Evolutionary conservation across 1,139 yeast genomes (phyloP), one percentile per base, ranked within the genome.

Genomic region (Petasospora fabianii): DNA sequence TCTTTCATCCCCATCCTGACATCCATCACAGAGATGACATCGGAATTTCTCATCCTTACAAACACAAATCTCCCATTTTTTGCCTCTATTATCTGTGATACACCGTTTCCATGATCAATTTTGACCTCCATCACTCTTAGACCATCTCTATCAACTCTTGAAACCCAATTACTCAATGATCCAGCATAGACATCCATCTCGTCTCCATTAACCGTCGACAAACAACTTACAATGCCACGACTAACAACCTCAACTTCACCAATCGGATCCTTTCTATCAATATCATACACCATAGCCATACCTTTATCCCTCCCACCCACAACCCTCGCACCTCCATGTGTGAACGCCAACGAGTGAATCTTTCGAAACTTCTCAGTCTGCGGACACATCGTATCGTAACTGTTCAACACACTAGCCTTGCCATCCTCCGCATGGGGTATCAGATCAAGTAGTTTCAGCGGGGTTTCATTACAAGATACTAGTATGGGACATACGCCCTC

Each of bases 21-120:
- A 34, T 62, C 67, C 7, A 63, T 41, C 1, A 59, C 49, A 6
- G 44, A 38, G 12, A 62, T 55, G 5, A 31, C 36, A 4, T 44
- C 30, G 3, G 53, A 41, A 19, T 57, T 52, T 32, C 67, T 45
- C 15, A 55, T 41, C 1, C 59, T 33, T 4, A 51, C 52, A 32
- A 47, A 57, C 2, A 61, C 16, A 27, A 54, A 59, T 14, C 49
- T 47, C 11, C 56, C 59, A 42, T 59, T 56, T 0, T 38, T 28
- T 3, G 65, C 51, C 46, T 59, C 61, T 2, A 61, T 2, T 1
- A 60, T 18, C 38, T 62, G 66, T 11, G 53, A 47, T 1, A 58
- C 42, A 0, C 65, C 67, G 30, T 46, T 50, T 3, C 57, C 54
- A 19, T 28, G 27, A 5, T 28, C 22, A 14, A 39, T 12, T 30